Percentiles rank a stretch among this genome's conserved stretches.
These are phyloP conservation scores for Calonectria pseudoreteaudii DNA, from an alignment of 2,329 filamentous ascomycete species.

Conservation along the genomic window DNA sequence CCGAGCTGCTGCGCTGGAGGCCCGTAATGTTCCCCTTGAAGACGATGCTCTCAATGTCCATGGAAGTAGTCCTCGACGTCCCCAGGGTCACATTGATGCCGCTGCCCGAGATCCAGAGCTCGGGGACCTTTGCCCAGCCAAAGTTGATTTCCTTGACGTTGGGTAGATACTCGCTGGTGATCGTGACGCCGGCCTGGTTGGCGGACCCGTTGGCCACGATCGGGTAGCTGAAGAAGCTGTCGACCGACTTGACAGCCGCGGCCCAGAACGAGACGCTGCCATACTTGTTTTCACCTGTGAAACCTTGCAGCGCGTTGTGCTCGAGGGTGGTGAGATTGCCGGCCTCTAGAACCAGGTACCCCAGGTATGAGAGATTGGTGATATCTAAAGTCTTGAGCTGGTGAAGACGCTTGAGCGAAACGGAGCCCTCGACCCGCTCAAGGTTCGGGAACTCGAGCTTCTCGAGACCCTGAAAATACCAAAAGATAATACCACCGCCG, in stretches of 20 bases:
- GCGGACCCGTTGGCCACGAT: constrained; percentile 12
- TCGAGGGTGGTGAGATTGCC: constrained; percentile 19
- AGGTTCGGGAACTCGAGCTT: constrained; percentile 29
- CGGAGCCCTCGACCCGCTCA: constrained; percentile 14
- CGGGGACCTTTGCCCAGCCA: constrained; percentile 21
- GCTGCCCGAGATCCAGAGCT: constrained; percentile 9
- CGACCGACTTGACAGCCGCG: constrained; percentile 17
- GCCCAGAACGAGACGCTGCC: constrained; percentile 12
- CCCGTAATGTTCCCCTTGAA: constrained; percentile 18
- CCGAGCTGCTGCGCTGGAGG: constrained; percentile 4
- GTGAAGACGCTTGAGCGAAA: constrained; percentile 19
- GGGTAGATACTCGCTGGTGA: constrained; percentile 12
- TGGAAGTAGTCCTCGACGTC: background rate
- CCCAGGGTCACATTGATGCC: constrained; percentile 25
- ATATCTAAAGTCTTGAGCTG: constrained; percentile 28
- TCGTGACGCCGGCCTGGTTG: constrained; percentile 8
- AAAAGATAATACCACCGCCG: constrained; percentile 20
- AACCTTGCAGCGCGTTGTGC: constrained; percentile 28
- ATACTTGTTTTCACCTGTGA: constrained; percentile 16
- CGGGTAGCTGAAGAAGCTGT: constrained; percentile 34
- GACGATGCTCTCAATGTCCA: constrained; percentile 20
- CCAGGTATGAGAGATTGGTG: constrained; percentile 25
- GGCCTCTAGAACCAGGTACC: constrained; percentile 23
- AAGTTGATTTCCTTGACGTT: constrained; percentile 27
- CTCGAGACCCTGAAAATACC: constrained; percentile 25